Evolutionary conservation across 31 red algal species (phyloP).

Genomic region (Bonnemaisonia californica): DNA sequence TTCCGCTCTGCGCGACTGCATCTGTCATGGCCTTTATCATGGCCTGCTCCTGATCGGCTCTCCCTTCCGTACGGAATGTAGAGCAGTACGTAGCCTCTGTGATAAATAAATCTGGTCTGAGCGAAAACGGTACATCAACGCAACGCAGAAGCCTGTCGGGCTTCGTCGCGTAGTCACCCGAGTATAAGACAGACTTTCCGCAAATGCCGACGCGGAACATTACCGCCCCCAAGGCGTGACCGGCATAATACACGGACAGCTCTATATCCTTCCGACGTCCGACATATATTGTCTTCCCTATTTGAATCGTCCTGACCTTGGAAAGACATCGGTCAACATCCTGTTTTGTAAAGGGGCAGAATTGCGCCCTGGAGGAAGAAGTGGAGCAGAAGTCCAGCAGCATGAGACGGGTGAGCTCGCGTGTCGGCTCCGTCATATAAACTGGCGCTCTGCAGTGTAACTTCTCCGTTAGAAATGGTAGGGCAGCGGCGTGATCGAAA

Average conservation of each 20-base stretch:
- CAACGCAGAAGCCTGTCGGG: slow-evolving; percentile 36
- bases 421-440: slow-evolving; percentile 75
- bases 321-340: slow-evolving; percentile 34
- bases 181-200: slow-evolving; percentile 56
- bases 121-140: slow-evolving; percentile 32
- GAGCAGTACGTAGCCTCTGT: slow-evolving; percentile 76
- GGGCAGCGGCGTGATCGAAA: slow-evolving; percentile 72
- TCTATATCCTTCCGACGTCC: slow-evolving; percentile 22
- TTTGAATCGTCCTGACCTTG: slow-evolving; percentile 12
- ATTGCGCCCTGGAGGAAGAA: slow-evolving; percentile 10
- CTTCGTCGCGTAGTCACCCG: slow-evolving; percentile 64
- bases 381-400: slow-evolving; percentile 57
- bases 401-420: slow-evolving; percentile 50
- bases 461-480: slow-evolving; percentile 70
- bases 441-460: slow-evolving; percentile 57
- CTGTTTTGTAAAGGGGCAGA: slow-evolving; percentile 25
- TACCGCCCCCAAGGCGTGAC: slow-evolving; percentile 74
- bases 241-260: slow-evolving; percentile 52
- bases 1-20: slow-evolving; percentile 57
- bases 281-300: slow-evolving; percentile 29
- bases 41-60: slow-evolving; percentile 17
- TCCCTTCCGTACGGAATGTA: slow-evolving; percentile 31
- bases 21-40: slow-evolving; percentile 43
- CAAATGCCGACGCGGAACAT: slow-evolving; percentile 44
- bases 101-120: slow-evolving; percentile 67